phyloP scores from a whole-genome alignment of 108 stramenopile species.

The Skeletonema menzelii region DNA sequence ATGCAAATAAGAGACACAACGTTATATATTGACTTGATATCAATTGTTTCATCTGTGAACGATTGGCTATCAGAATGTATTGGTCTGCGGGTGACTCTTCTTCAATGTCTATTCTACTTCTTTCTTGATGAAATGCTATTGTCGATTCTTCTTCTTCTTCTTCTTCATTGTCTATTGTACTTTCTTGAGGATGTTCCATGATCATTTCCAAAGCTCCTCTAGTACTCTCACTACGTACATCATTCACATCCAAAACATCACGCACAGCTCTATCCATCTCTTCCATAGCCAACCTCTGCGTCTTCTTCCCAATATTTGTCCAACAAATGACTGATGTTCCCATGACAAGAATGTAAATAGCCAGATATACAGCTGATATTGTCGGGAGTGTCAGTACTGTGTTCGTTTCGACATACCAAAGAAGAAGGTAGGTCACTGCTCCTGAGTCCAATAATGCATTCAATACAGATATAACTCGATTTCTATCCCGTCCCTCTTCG shows the following conservation, averaged over 20 bases:
- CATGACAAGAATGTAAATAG: constrained; percentile 11
- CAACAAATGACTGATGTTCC: constrained; percentile 23
- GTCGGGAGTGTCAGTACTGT: neutral
- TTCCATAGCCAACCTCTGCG: neutral
- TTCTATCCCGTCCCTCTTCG: neutral
- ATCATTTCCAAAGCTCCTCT: neutral
- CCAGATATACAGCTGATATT: constrained; percentile 21
- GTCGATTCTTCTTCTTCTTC: neutral
- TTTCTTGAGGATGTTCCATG: neutral
- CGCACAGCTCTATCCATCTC: neutral
- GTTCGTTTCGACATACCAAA: constrained; percentile 31
- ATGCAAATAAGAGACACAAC: constrained; percentile 36
- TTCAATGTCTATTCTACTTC: neutral
- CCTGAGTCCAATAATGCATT: constrained; percentile 56
- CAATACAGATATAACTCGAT: constrained; percentile 42
- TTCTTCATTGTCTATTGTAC: neutral
- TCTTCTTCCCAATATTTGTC: constrained; percentile 9
- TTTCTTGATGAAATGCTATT: too few relatives aligned
- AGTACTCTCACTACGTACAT: too few relatives aligned
- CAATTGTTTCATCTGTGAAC: constrained; percentile 24
- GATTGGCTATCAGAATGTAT: constrained; percentile 34
- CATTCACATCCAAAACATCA: neutral
- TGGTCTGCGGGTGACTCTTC: neutral
- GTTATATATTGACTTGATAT: constrained; percentile 24
- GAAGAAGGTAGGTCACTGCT: constrained; percentile 35